Evolutionary conservation across 129 eudicot species (phyloP), one percentile per base, ranked within the genome.

Genomic region (Artemisia tridentata): DNA sequence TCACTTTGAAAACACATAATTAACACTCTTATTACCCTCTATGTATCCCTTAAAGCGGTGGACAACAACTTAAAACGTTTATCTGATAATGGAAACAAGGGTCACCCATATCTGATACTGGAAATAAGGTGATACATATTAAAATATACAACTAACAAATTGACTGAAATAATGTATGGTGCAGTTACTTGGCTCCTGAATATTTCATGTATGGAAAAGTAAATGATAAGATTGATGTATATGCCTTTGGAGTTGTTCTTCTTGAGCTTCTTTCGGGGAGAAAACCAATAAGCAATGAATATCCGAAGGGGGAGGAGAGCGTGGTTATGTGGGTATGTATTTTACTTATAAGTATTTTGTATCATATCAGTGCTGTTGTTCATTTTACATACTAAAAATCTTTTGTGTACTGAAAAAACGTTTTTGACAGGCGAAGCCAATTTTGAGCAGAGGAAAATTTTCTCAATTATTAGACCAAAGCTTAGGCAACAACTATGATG

Each of bases 131-230:
- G 45, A 7, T 38, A 38, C 10, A 7, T 7, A 7, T 1, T 57
- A 9, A 20, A 20, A 3, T 17, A 55, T 9, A 66, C 15, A 47
- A 46, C 6, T 46, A 27, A 58, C 3, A 68, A 67, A 29, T 4
- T 77, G 64, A 76, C 71, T 31, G 57, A 15, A 52, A 61, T 43
- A 47, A 27, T 27, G 43, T 67, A 19, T 38, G 66, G 7, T 72
- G 74, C 84, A 93, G 99, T 7, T 93, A 93, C 77, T 87, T 93
- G 80, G 99, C 99, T 62, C 99, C 99, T 8, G 99, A 93, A 58
- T 93, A 93, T 82, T 93, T 93, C 84, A 90, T 93, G 97, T 79
- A 87, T 48, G 99, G 99, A 25, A 93, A 93, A 81, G 96, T 93
- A 73, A 93, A 83, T 17, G 90, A 93, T 48, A 93, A 90, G 80